A percentile compares a stretch with the other conserved stretches of the same genome.
phyloP scores from a whole-genome alignment of 257 asterid genomes.

The Solanum appendiculatum region DNA sequence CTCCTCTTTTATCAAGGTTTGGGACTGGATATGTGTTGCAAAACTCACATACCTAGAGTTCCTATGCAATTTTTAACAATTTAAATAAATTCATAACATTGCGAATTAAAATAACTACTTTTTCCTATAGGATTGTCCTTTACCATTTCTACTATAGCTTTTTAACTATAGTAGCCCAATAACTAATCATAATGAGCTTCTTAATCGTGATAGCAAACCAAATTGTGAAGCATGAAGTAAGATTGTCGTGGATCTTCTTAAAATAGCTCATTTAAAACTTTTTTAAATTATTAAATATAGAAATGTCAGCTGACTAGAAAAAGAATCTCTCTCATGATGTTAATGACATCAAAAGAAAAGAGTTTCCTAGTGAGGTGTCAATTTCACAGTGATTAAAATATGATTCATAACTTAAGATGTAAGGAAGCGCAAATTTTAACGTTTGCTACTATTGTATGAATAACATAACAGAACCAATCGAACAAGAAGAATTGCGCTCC shows the following conservation, averaged over 20 bases:
- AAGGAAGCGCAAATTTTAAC: background rate
- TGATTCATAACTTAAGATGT: background rate
- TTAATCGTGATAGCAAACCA: background rate
- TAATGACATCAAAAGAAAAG: background rate
- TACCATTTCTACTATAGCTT: background rate
- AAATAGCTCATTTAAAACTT: background rate
- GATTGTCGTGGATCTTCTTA: background rate
- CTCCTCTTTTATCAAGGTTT: background rate
- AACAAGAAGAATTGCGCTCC: background rate
- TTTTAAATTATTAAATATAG: background rate
- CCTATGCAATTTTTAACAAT: background rate
- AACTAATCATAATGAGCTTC: background rate
- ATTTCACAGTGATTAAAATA: background rate
- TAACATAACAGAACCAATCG: background rate
- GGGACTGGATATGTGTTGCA: background rate
- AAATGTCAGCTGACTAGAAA: background rate
- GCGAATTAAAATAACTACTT: background rate
- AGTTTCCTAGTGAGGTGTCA: background rate
- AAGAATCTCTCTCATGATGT: background rate
- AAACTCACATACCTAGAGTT: background rate
- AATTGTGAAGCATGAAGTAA: background rate
- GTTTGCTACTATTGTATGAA: background rate
- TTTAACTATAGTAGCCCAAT: background rate
- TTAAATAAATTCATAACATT: background rate
- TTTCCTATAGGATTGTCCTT: background rate